These are phyloP conservation scores for Penicillium arizonense DNA, from an alignment of 495 filamentous ascomycete species.

Conservation along the genomic window DNA sequence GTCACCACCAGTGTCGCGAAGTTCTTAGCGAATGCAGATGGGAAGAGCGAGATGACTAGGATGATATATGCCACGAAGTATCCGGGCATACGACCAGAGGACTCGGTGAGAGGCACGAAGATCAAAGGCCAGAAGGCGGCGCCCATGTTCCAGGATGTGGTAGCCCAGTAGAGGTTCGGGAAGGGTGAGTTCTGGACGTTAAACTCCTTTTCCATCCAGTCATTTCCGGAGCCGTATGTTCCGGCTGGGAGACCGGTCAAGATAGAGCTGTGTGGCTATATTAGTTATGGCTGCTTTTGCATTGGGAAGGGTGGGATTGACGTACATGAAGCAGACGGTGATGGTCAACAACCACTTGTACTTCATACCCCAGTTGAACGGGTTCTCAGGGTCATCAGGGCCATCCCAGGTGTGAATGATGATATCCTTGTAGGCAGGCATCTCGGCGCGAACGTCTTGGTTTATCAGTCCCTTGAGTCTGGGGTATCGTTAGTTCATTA, in stretches of 20 bases:
- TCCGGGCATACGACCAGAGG: constrained; percentile 47
- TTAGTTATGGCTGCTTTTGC: background rate
- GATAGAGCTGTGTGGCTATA: constrained; percentile 27
- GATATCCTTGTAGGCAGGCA: constrained; percentile 13
- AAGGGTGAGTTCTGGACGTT: constrained; percentile 44
- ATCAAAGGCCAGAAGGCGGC: constrained; percentile 52
- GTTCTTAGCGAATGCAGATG: constrained; percentile 50
- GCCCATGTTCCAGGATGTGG: constrained; percentile 52
- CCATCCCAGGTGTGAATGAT: constrained; percentile 36
- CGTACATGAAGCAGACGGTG: constrained; percentile 42
- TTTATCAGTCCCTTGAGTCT: constrained; percentile 1
- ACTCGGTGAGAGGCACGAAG: constrained; percentile 52
- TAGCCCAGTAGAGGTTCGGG: constrained; percentile 46
- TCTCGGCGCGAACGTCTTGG: constrained; percentile 1
- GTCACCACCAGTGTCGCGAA: constrained; percentile 51
- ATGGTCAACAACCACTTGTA: constrained; percentile 42
- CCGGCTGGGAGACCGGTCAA: constrained; percentile 43
- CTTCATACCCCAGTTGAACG: constrained; percentile 20
- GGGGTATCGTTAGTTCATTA: background rate
- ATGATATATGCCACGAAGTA: constrained; percentile 50
- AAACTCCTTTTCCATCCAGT: constrained; percentile 36
- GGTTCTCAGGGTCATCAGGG: constrained; percentile 32
- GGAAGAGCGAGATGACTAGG: constrained; percentile 46
- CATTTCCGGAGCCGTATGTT: constrained; percentile 38
- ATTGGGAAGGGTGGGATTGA: background rate